A percentile compares a stretch with the other conserved stretches of the same genome.
These are phyloP conservation scores for Hyphopichia fennica DNA, from an alignment of 1,139 yeast genomes.

Conservation along the genomic window DNA sequence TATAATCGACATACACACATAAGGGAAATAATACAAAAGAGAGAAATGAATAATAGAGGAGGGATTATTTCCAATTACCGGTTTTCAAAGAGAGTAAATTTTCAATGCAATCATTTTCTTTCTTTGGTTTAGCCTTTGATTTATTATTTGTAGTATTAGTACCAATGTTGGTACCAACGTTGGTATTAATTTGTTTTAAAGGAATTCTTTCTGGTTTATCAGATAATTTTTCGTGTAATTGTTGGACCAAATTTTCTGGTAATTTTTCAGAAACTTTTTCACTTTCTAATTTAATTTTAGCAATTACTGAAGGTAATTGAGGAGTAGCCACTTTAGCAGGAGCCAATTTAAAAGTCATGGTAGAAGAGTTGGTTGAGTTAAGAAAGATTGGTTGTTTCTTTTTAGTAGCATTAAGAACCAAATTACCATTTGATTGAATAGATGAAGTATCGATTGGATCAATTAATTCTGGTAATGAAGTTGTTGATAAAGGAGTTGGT, in stretches of 20 bases:
- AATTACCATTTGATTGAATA: constrained; percentile 9
- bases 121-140: constrained; percentile 8
- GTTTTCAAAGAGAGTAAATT: constrained; percentile 44
- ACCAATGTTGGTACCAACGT: constrained; percentile 8
- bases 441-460: constrained; percentile 10
- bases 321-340: constrained; percentile 20
- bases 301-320: constrained; percentile 12
- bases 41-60: too few species aligned
- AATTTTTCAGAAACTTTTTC: constrained; percentile 16
- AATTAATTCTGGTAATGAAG: constrained; percentile 14
- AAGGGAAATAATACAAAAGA: too few species aligned
- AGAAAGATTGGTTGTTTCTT: constrained; percentile 40
- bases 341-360: constrained; percentile 45
- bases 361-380: constrained; percentile 31
- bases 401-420: constrained; percentile 35
- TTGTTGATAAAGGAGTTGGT: not conserved
- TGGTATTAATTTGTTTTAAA: constrained; percentile 25
- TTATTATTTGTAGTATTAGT: too few species aligned
- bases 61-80: constrained; percentile 39
- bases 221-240: constrained; percentile 12
- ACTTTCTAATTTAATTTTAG: constrained; percentile 11
- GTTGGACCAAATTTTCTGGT: constrained; percentile 14
- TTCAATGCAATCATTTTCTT: constrained; percentile 37
- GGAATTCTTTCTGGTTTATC: constrained; percentile 23
- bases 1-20: too few species aligned